A percentile compares a stretch with the other conserved stretches of the same genome.
Evolutionary conservation across 345 rosid species (phyloP).

Genomic region (Balakata baccata): DNA sequence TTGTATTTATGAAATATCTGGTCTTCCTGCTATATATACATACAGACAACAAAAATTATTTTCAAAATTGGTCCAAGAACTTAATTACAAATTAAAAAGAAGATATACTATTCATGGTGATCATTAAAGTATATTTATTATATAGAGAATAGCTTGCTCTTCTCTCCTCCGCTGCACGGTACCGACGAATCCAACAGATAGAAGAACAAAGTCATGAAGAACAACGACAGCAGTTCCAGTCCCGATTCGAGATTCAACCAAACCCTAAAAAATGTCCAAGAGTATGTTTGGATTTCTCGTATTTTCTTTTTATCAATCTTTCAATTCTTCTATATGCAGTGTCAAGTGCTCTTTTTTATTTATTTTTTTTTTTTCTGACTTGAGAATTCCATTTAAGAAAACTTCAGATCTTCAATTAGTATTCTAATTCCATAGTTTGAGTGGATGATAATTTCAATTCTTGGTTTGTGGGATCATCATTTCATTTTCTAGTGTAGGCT

Average conservation of each 20-base stretch:
- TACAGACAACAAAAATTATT: too few species aligned
- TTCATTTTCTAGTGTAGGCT: not conserved
- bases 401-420: conserved; percentile 23
- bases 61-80: too few species aligned
- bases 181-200: not conserved
- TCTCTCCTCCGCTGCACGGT: not conserved
- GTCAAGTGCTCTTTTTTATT: conserved; percentile 1
- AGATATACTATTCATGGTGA: too few species aligned
- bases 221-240: conserved; percentile 36
- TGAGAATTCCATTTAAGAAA: conserved; percentile 12
- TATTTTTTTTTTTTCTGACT: conserved; percentile 14
- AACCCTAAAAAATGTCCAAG: conserved; percentile 86
- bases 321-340: conserved; percentile 15
- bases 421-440: conserved; percentile 5
- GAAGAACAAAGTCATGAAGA: conserved; percentile 21
- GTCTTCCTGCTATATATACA: too few species aligned
- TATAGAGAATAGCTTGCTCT: not conserved
- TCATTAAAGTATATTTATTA: too few species aligned
- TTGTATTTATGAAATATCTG: too few species aligned
- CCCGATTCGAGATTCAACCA: conserved; percentile 85
- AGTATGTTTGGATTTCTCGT: conserved; percentile 34
- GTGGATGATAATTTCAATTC: not conserved
- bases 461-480: not conserved
- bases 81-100: too few species aligned
- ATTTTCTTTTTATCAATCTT: not conserved